Percentiles rank a stretch among this genome's conserved stretches.
Conservation (phyloP, 2,329 filamentous ascomycete species). For the Rasamsonia emersonii region DNA sequence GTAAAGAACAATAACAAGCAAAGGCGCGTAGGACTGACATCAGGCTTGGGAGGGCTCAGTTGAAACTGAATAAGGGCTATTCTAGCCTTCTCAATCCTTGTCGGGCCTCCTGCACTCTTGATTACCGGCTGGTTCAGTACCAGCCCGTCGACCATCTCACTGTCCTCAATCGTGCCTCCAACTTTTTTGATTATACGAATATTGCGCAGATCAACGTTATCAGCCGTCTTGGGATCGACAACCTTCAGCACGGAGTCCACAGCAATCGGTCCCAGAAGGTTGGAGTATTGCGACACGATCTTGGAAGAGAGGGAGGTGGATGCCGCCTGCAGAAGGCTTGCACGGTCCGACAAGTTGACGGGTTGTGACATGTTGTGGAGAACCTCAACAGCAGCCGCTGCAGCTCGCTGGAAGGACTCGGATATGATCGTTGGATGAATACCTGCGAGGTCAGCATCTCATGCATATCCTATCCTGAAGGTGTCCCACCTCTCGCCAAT, state of each 20-base stretch:
- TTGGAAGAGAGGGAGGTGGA: conserved; percentile 97
- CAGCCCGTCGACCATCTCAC: conserved; percentile 89
- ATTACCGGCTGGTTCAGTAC: conserved; percentile 87
- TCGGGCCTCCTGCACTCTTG: conserved; percentile 85
- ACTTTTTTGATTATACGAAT: conserved; percentile 97
- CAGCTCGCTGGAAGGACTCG: conserved; percentile 92
- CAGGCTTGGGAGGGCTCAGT: conserved; percentile 93
- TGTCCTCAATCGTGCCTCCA: conserved; percentile 96
- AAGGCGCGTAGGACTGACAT: conserved; percentile 49
- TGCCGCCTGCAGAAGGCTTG: conserved; percentile 87
- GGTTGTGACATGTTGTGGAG: conserved; percentile 94
- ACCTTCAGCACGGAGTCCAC: conserved; percentile 94
- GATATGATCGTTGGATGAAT: conserved; percentile 98
- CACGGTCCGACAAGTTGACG: conserved; percentile 77
- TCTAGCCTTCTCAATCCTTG: conserved; percentile 91
- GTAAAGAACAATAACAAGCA: conserved; percentile 1
- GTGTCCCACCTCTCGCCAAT: conserved; percentile 61
- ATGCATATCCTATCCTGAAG: not conserved
- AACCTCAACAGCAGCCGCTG: conserved; percentile 76
- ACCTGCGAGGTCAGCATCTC: conserved; percentile 26
- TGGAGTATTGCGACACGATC: conserved; percentile 96
- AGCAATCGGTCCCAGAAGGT: conserved; percentile 91
- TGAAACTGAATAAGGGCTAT: conserved; percentile 99
- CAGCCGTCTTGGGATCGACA: conserved; percentile 89
- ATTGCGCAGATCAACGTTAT: conserved; percentile 94